Base-by-base conservation (phyloP, 352 stramenopile genomes). In the Phytopythium aichiense region DNA sequence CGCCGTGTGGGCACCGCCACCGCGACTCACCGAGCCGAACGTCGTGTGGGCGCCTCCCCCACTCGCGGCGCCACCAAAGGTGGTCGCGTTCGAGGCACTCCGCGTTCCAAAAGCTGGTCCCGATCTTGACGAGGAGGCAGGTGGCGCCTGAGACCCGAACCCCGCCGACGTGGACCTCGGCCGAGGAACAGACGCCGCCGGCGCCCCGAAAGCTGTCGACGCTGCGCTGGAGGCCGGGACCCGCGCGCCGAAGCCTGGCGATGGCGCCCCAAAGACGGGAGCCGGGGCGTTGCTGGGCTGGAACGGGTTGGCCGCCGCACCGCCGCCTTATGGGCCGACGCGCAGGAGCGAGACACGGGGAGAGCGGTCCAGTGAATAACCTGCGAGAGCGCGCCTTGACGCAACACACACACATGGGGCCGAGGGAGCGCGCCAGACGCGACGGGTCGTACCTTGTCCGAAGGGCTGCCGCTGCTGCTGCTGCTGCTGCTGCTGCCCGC, bases 361-460 rank as follows among this genome's bases (percentile, higher is more conserved):
- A 45, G 51, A 43, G 35, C 51, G 51, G 1, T 15, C 51, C 55
- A 51, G 30, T 52, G 38, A 61, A 37, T 56, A 56, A 23, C 28
- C 49, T n/a, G 25, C 28, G 8, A 43, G 18, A 45, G 20, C 30
- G 13, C 9, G 1, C 23, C 23, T 3, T 13, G 46, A n/a, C 23
- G 13, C 46, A 13, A 35, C 46, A 54, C 25, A 15, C 48, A 49
- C 42, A 49, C 42, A 28, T 1, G 6, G 25, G 7, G 25, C 48
- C 2, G 13, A 40, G 25, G 7, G 25, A 28, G 15, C 7, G 23
- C 46, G 46, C n/a, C 46, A n/a, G 22, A 5, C 62, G 31, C 53
- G 48, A 56, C 59, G 35, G 33, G 49, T 55, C 68, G 45, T 79
- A 84, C 76, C 76, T 84, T 76, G 69, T 15, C 46, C 60, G 57